Evolutionary conservation across 2,329 filamentous ascomycete genomes (phyloP).

Genomic region (Aspergillus nomiae): DNA sequence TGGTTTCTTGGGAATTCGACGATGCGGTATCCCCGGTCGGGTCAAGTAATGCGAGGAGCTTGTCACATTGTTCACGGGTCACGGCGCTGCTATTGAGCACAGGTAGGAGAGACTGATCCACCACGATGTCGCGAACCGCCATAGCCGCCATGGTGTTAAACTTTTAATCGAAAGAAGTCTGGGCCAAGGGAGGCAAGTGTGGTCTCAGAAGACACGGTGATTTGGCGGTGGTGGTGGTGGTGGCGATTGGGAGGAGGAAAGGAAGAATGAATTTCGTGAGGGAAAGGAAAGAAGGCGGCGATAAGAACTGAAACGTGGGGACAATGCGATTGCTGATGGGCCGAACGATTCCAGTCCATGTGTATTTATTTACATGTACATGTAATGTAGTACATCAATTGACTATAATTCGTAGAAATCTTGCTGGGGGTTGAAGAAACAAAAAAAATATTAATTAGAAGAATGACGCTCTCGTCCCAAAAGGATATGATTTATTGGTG

Average conservation of each 20-base stretch:
- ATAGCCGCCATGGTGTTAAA: slow-evolving; percentile 37
- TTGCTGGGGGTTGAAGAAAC: no score
- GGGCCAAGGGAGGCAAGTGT: neutral
- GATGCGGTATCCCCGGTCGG: slow-evolving; percentile 45
- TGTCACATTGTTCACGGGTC: slow-evolving; percentile 70
- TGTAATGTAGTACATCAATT: no score
- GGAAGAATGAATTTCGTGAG: neutral
- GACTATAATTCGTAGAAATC: no score
- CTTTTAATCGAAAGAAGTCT: neutral
- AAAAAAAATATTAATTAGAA: no score
- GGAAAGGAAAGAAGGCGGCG: neutral
- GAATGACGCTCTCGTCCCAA: no score
- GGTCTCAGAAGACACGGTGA: neutral
- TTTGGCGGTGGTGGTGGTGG: neutral
- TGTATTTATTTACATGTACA: no score
- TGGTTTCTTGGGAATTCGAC: slow-evolving; percentile 51
- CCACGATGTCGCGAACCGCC: slow-evolving; percentile 61
- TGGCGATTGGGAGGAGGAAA: slow-evolving; percentile 11
- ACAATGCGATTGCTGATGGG: slow-evolving; percentile 18
- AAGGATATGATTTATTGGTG: no score
- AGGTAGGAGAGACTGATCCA: slow-evolving; percentile 65
- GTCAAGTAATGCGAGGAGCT: slow-evolving; percentile 59
- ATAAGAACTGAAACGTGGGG: slow-evolving; percentile 17
- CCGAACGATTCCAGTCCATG: neutral
- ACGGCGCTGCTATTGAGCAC: slow-evolving; percentile 73